Percentiles rank a stretch among this genome's conserved stretches.
phyloP scores from a whole-genome alignment of 192 early-diverging fungal species.

The Gigaspora rosea region DNA sequence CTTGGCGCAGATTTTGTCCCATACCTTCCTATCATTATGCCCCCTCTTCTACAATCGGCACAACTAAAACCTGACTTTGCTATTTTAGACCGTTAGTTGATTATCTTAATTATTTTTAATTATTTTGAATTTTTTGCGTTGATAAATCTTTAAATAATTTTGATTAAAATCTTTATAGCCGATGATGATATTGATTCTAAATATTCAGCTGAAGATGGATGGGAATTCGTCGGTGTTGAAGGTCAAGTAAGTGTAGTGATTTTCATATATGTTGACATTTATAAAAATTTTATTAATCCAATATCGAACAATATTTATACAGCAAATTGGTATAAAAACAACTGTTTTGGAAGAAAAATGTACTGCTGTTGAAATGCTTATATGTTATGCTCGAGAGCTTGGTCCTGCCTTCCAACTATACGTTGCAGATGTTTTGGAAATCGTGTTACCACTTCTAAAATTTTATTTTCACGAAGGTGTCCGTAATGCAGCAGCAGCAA shows the following conservation, averaged over 20 bases:
- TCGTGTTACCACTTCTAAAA: constrained; percentile 86
- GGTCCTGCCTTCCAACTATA: constrained; percentile 87
- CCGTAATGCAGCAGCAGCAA: constrained; percentile 78
- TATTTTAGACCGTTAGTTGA: constrained; percentile 71
- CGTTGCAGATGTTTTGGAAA: constrained; percentile 78
- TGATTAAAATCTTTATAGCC: constrained; percentile 15
- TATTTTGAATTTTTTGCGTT: background rate
- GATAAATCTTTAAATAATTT: background rate
- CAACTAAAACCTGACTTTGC: constrained; percentile 92
- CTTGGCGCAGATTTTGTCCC: constrained; percentile 94
- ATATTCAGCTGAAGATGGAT: constrained; percentile 95
- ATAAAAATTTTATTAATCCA: background rate
- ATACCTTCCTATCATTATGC: constrained; percentile 89
- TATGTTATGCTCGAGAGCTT: constrained; percentile 91
- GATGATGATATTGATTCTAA: constrained; percentile 81
- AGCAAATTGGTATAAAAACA: constrained; percentile 93
- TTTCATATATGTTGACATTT: background rate
- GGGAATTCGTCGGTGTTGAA: constrained; percentile 92
- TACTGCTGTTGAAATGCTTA: constrained; percentile 97
- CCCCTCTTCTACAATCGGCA: constrained; percentile 85
- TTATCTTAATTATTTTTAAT: too few relatives aligned
- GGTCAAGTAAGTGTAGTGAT: constrained; percentile 54
- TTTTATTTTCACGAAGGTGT: constrained; percentile 99
- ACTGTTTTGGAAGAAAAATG: constrained; percentile 97
- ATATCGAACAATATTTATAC: background rate